Conservation (phyloP, 371 early-diverging fungal species). For the Haplosporangium sp. region DNA sequence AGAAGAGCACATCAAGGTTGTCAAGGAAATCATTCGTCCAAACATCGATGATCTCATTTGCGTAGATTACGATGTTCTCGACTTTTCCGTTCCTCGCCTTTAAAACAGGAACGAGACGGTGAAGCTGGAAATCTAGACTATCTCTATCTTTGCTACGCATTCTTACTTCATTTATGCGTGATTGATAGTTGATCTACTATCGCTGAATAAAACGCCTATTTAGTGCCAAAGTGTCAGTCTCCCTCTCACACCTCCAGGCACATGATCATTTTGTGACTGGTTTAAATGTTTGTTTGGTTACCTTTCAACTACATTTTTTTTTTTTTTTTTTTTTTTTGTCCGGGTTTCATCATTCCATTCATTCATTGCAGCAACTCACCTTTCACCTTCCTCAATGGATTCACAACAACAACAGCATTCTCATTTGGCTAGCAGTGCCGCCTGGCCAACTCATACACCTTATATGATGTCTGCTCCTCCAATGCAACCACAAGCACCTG, state of each 20-base stretch:
- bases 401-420: conserved; percentile 36
- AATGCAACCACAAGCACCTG: conserved; percentile 12
- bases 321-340: background rate
- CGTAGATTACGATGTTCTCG: conserved; percentile 40
- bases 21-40: conserved; percentile 35
- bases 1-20: conserved; percentile 33
- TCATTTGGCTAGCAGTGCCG: conserved; percentile 18
- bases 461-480: conserved; percentile 37
- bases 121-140: too few species aligned
- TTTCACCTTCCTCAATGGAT: conserved; percentile 19
- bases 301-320: background rate
- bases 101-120: conserved; percentile 3
- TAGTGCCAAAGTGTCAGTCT: too few species aligned
- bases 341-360: background rate
- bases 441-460: conserved; percentile 26
- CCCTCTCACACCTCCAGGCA: background rate
- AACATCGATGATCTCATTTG: conserved; percentile 43
- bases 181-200: too few species aligned
- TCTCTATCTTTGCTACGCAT: too few species aligned
- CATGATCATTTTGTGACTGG: background rate
- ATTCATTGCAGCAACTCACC: background rate
- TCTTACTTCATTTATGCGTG: too few species aligned
- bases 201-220: too few species aligned
- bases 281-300: background rate
- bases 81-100: conserved; percentile 36